Base-by-base conservation (phyloP, 805 yeast genomes). In the Candida insectalens region DNA sequence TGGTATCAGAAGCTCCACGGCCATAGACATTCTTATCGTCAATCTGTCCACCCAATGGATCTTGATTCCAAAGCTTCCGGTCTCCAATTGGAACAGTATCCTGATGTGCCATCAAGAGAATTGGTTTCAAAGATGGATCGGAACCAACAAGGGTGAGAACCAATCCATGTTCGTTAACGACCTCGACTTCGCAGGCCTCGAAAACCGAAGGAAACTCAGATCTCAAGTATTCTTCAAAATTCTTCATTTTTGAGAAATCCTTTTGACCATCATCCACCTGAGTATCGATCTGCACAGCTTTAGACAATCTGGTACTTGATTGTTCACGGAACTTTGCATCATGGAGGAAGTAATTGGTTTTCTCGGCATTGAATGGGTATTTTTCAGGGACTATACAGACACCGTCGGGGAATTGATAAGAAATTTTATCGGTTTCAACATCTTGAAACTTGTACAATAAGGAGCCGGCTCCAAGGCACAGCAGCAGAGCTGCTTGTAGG, bases 121-220 rank as follows among this genome's bases (percentile, higher is more conserved):
- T 32, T 1, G 74, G 74, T 44, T 69, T 63, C 35, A 65, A 48
- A 10, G 39, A 25, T 4, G 35, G n/a, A 14, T 53, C 30, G 14
- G 62, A 49, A 5, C 75, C 75, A 36, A n/a, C n/a, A n/a, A n/a
- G n/a, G n/a, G n/a, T n/a, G n/a, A n/a, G n/a, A n/a, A n/a, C n/a
- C n/a, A n/a, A n/a, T n/a, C n/a, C 84, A 41, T 72, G 71, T 5
- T 71, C 63, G 51, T 81, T 81, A 35, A 80, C 71, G 14, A 57
- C 63, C 38, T 67, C 73, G 10, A 77, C 63, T 29, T 68, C 59
- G 36, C 76, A 48, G 19, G 37, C 33, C 21, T 41, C 43, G 41
- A 69, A 69, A 2, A 71, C 69, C 22, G 55, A 38, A 1, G 87
- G 82, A 54, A 74, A 82, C 9, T 71, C 28, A 9, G 23, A 18